These are phyloP conservation scores for Diaporthe batatas DNA, from an alignment of 2,329 filamentous ascomycete genomes.

Conservation along the genomic window DNA sequence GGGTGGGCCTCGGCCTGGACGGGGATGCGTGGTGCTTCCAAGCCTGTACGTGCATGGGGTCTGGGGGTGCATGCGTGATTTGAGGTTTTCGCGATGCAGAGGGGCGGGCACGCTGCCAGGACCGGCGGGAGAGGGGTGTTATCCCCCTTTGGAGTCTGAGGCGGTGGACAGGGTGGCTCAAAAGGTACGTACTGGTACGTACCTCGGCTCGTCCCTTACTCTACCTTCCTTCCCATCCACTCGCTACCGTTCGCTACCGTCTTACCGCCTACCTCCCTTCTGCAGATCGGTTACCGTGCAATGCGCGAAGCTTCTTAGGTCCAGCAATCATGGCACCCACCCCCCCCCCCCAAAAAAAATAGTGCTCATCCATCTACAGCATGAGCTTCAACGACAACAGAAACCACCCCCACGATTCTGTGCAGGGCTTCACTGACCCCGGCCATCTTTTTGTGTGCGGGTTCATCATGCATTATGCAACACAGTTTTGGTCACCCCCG, in stretches of 20 bases:
- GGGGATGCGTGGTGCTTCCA: neutral
- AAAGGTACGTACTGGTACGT: neutral
- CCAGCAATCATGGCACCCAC: conserved; percentile 14
- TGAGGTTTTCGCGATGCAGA: conserved; percentile 25
- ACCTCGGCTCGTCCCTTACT: conserved; percentile 31
- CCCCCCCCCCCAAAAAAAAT: neutral
- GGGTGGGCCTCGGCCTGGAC: conserved; percentile 4
- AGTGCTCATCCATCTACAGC: conserved; percentile 5
- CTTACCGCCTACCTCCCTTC: conserved; percentile 14
- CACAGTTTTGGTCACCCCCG: conserved; percentile 5
- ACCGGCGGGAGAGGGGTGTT: neutral
- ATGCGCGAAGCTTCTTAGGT: neutral
- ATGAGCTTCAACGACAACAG: neutral
- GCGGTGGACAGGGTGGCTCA: neutral
- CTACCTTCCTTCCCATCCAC: conserved; percentile 8
- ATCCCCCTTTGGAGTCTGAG: neutral
- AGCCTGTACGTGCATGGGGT: conserved; percentile 7
- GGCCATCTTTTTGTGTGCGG: conserved; percentile 1
- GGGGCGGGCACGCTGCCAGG: conserved; percentile 13
- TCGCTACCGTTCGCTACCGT: conserved; percentile 27
- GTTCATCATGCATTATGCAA: conserved; percentile 17
- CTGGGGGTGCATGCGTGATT: conserved; percentile 1
- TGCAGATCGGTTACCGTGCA: conserved; percentile 16
- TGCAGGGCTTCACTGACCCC: neutral
- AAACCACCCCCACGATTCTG: conserved; percentile 10